These are phyloP conservation scores for Cryphonectria nitschkei DNA, from an alignment of 2,329 filamentous ascomycete species.

Conservation along the genomic window DNA sequence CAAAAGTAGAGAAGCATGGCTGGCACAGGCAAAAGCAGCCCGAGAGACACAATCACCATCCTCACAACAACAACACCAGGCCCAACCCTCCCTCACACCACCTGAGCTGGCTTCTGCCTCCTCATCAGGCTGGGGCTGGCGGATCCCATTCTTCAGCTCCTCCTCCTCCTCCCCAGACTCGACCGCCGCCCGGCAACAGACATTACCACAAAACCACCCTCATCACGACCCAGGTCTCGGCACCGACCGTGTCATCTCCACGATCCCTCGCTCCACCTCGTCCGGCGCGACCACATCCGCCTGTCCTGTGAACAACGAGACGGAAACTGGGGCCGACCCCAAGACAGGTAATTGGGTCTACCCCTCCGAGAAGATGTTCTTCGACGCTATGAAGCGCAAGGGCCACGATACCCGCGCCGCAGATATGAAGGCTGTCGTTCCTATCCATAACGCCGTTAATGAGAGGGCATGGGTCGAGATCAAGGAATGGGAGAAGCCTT, in stretches of 20 bases:
- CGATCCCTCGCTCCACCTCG: constrained; percentile 69
- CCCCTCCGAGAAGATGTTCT: constrained; percentile 96
- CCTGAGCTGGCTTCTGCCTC: constrained; percentile 30
- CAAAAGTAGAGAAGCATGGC: constrained; percentile 85
- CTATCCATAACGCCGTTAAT: constrained; percentile 98
- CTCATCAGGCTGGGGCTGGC: constrained; percentile 46
- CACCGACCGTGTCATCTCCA: constrained; percentile 74
- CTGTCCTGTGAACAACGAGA: constrained; percentile 68
- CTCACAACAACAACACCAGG: constrained; percentile 32
- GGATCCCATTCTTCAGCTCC: constrained; percentile 46
- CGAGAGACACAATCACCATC: constrained; percentile 38
- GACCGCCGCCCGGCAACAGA: constrained; percentile 24
- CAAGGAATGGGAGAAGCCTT: constrained; percentile 80
- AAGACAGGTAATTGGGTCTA: constrained; percentile 92
- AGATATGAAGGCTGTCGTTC: constrained; percentile 91
- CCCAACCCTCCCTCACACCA: constrained; percentile 28
- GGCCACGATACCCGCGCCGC: constrained; percentile 69
- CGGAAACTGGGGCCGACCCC: constrained; percentile 73
- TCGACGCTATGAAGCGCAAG: constrained; percentile 94
- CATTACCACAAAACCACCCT: constrained; percentile 17
- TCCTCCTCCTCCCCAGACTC: constrained; percentile 29
- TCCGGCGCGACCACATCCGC: constrained; percentile 40
- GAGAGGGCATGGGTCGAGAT: constrained; percentile 96
- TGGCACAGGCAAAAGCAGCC: constrained; percentile 67
- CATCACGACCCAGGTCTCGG: constrained; percentile 50